Conservation (phyloP, 441 rosid genomes). For the Adansonia madagascariensis region DNA sequence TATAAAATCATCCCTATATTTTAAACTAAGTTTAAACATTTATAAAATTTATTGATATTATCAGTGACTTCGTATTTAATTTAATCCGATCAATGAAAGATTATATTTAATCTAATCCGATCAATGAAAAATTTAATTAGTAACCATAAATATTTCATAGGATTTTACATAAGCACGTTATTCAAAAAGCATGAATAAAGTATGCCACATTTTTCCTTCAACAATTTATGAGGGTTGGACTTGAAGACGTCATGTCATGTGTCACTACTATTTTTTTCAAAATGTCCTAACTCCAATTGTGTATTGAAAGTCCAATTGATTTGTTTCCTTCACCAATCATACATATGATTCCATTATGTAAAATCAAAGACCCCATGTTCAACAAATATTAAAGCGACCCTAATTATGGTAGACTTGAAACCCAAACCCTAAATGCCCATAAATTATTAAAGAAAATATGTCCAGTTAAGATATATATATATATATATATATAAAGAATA, state of each 20-base stretch:
- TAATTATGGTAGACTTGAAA: neutral
- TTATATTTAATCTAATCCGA: too few species aligned
- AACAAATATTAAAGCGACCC: neutral
- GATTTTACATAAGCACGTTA: too few species aligned
- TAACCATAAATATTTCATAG: too few species aligned
- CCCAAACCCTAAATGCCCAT: neutral
- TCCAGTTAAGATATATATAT: too few species aligned
- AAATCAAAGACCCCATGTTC: neutral
- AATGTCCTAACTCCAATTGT: slow-evolving; percentile 1
- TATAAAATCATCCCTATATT: too few species aligned
- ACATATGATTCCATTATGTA: neutral
- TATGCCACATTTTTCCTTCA: neutral
- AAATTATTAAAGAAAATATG: neutral
- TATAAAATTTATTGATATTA: too few species aligned
- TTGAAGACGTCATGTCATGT: neutral
- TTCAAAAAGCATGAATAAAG: neutral
- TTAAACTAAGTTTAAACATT: too few species aligned
- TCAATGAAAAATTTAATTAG: too few species aligned
- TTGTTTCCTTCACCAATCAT: neutral
- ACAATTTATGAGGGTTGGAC: neutral
- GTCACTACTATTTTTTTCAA: neutral
- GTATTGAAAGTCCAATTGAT: neutral
- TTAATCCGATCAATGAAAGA: too few species aligned
- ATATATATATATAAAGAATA: too few species aligned
- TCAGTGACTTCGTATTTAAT: too few species aligned